phyloP scores from a whole-genome alignment of 768 basidiomycete species.

The Mycena olivaceomarginata region DNA sequence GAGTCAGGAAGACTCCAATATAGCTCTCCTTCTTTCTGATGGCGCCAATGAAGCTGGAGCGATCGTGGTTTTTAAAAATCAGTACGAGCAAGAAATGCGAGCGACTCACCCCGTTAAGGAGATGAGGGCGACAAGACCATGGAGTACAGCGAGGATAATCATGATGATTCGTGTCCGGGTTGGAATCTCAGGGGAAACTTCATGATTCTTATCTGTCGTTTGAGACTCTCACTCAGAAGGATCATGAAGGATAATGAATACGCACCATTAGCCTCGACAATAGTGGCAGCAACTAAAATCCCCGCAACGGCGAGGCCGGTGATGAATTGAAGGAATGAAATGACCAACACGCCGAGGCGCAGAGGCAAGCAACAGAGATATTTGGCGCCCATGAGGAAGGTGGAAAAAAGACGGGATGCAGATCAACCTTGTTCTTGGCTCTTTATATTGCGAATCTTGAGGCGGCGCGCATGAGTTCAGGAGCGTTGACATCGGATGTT shows the following conservation, averaged over 20 bases:
- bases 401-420: no score
- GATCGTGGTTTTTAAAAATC: not conserved
- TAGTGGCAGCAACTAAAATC: slow-evolving; percentile 53
- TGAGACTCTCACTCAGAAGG: not conserved
- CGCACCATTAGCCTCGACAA: slow-evolving; percentile 40
- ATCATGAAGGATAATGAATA: not conserved
- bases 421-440: no score
- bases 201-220: not conserved
- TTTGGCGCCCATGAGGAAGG: no score
- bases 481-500: no score
- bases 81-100: not conserved
- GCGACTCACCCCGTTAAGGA: slow-evolving; percentile 36
- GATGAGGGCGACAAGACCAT: slow-evolving; percentile 56
- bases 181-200: not conserved
- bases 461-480: no score
- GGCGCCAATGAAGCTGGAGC: slow-evolving; percentile 61
- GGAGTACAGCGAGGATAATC: slow-evolving; percentile 56
- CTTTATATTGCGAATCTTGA: no score
- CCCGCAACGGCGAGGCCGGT: slow-evolving; percentile 55
- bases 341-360: slow-evolving; percentile 63
- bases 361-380: slow-evolving; percentile 63
- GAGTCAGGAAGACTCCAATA: slow-evolving; percentile 55
- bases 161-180: slow-evolving; percentile 50
- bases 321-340: slow-evolving; percentile 62
- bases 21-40: slow-evolving; percentile 60